Evolutionary conservation across 2,329 filamentous ascomycete species (phyloP).

Genomic region (Trichophaea hybrida): DNA sequence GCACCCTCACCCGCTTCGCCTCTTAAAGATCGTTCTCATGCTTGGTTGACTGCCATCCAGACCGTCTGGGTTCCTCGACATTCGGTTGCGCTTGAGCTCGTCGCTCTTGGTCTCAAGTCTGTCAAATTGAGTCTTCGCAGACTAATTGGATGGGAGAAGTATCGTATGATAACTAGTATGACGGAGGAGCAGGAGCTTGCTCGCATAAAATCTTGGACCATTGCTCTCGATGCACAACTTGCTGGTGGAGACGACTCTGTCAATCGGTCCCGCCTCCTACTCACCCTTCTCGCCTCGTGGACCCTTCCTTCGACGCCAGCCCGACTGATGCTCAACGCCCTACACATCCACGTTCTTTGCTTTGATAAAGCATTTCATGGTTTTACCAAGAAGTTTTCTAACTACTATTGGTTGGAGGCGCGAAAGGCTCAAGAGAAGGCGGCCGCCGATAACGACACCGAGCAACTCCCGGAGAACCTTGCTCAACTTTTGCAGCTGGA

Average conservation of each 20-base stretch:
- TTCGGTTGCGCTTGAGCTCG: constrained; percentile 70
- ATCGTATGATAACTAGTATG: constrained; percentile 63
- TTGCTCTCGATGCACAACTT: constrained; percentile 82
- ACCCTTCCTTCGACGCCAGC: constrained; percentile 72
- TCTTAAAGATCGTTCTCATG: constrained; percentile 70
- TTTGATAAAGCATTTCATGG: constrained; percentile 53
- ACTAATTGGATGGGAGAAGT: constrained; percentile 59
- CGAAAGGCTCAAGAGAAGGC: constrained; percentile 42
- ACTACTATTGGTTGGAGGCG: constrained; percentile 68
- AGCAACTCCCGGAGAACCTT: constrained; percentile 62
- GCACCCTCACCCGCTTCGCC: constrained; percentile 65
- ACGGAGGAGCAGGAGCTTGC: constrained; percentile 75
- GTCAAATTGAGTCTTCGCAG: constrained; percentile 69
- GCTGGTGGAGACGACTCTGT: constrained; percentile 82
- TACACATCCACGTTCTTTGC: constrained; percentile 78
- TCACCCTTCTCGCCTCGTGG: constrained; percentile 76
- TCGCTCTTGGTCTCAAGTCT: constrained; percentile 65
- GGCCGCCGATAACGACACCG: constrained; percentile 37
- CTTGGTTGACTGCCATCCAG: constrained; percentile 86
- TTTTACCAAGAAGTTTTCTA: constrained; percentile 58
- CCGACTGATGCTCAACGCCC: constrained; percentile 76
- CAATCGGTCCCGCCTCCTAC: constrained; percentile 68
- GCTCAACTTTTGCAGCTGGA: constrained; percentile 61
- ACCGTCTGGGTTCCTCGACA: constrained; percentile 83
- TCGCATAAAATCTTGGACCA: constrained; percentile 80